phyloP scores from a whole-genome alignment of 2,329 filamentous ascomycete genomes.

The Penicillium sp. region DNA sequence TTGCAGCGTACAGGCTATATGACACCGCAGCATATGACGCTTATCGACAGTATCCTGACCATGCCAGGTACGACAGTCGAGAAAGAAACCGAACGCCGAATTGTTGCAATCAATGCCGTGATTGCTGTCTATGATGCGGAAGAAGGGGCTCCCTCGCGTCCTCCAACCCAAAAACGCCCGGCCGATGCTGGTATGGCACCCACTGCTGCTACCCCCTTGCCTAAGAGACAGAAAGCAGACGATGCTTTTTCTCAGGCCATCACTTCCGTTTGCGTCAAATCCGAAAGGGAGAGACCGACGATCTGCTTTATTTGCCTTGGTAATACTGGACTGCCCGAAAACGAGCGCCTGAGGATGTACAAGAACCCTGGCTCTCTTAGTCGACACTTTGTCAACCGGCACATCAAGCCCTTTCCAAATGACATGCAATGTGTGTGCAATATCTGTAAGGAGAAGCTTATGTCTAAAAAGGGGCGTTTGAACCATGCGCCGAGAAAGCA shows the following conservation, averaged over 20 bases:
- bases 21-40: too few species aligned
- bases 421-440: constrained; percentile 19
- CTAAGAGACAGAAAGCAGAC: constrained; percentile 15
- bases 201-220: constrained; percentile 7
- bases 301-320: constrained; percentile 25
- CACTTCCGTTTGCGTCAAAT: constrained; percentile 18
- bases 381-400: constrained; percentile 20
- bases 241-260: constrained; percentile 14
- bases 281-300: constrained; percentile 14
- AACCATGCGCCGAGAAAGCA: constrained; percentile 21
- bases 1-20: too few species aligned
- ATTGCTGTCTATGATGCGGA: too few species aligned
- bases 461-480: constrained; percentile 14
- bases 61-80: too few species aligned
- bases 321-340: constrained; percentile 14
- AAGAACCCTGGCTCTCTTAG: constrained; percentile 23
- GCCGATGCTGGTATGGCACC: too few species aligned
- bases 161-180: too few species aligned
- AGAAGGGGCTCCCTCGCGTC: too few species aligned
- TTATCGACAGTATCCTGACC: too few species aligned
- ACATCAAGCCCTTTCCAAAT: constrained; percentile 20
- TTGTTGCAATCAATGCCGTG: too few species aligned
- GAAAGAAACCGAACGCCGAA: too few species aligned
- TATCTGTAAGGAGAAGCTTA: constrained; percentile 18
- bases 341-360: constrained; percentile 12